phyloP scores from a whole-genome alignment of 805 yeast species.

The Starmera amethionina region DNA sequence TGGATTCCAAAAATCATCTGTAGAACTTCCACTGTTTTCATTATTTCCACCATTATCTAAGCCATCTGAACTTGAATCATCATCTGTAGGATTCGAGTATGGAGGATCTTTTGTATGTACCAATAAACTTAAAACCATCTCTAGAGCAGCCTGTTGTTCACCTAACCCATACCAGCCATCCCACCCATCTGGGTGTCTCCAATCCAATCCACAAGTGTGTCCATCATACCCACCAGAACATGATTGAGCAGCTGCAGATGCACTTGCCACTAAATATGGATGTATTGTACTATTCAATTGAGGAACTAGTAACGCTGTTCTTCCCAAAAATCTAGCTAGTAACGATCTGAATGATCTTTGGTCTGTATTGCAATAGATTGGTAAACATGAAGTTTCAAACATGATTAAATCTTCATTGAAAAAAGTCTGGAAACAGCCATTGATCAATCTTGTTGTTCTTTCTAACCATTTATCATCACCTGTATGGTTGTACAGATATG shows the following conservation, averaged over 20 bases:
- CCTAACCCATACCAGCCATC: conserved; percentile 66
- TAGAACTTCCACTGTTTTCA: conserved; percentile 25
- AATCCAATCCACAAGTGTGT: conserved; percentile 64
- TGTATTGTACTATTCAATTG: conserved; percentile 31
- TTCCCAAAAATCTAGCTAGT: conserved; percentile 51
- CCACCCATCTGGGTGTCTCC: conserved; percentile 45
- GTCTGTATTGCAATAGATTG: conserved; percentile 54
- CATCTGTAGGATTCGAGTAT: conserved; percentile 31
- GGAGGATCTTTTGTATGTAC: conserved; percentile 37
- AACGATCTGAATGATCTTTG: conserved; percentile 68
- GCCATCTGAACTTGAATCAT: conserved; percentile 46
- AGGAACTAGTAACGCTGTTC: conserved; percentile 48
- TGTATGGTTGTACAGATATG: conserved; percentile 58
- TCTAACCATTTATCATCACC: conserved; percentile 39
- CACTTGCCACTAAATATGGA: conserved; percentile 37
- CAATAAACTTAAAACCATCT: conserved; percentile 41
- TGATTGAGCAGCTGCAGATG: conserved; percentile 57
- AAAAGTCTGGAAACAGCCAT: conserved; percentile 39
- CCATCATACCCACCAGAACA: conserved; percentile 70
- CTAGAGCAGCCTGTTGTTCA: conserved; percentile 68
- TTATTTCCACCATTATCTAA: conserved; percentile 39
- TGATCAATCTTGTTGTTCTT: conserved; percentile 34
- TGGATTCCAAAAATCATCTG: no score
- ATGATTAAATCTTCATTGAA: conserved; percentile 32
- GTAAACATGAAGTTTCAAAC: conserved; percentile 56